Base-by-base conservation (phyloP, 495 filamentous ascomycete genomes). In the Penicillium canescens region DNA sequence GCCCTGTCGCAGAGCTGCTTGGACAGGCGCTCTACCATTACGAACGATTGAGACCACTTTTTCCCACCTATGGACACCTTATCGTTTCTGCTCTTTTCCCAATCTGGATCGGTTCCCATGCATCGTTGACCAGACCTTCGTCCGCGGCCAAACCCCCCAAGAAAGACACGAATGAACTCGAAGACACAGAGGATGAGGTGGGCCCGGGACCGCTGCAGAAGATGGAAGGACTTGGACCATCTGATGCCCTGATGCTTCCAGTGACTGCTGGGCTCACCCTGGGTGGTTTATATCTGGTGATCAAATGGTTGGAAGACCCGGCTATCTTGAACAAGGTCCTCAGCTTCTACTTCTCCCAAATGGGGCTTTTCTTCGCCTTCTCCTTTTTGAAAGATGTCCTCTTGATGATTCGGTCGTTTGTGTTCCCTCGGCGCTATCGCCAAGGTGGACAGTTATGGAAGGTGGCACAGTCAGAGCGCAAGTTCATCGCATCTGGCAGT, bases 181-280 rank as follows among this genome's bases (percentile, higher is more conserved):
- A 61, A n/a, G 75, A 78, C 20, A 75, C 78, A 3, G 82, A 85
- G n/a, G 81, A 82, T 41, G 76, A 76, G 0, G 76, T 85, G 8
- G 68, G 78, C 40, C 57, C 65, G 34, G 67, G 71, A 4, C 51
- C 64, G 16, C 56, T 65, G 20, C 75, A 82, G 50, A 82, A 81
- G 46, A 83, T 90, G 70, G 91, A 96, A 56, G 89, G 88, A 2
- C 70, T 98, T 31, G 74, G 78, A 16, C 87, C 90, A 3, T 86
- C 82, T 0, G 94, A 98, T 72, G 94, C 91, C 31, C 78, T 98
- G 57, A 75, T 94, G 69, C 87, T 97, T 45, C 94, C 94, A 7
- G 57, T 97, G n/a, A 71, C 89, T 33, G 93, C 91, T 8, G 94
- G 86, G 5, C 53, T 72, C 2, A 82, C 86, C 0, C 82, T 98